phyloP scores from a whole-genome alignment of 192 early-diverging fungal species.

The Coemansia sp. region DNA sequence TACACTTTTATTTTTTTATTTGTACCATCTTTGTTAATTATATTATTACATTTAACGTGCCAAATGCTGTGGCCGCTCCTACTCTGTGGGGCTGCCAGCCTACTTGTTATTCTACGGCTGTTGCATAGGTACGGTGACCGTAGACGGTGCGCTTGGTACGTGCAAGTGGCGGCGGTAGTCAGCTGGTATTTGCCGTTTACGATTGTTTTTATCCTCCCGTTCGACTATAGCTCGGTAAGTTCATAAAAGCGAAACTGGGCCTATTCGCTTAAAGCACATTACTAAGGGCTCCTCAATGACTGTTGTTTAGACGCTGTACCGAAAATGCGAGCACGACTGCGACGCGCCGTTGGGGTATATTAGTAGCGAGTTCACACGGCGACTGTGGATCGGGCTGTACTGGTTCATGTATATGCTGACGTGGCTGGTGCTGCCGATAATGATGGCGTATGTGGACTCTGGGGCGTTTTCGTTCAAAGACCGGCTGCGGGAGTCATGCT shows the following conservation, averaged over 20 bases:
- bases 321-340: conserved; percentile 67
- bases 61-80: conserved; percentile 55
- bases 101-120: conserved; percentile 59
- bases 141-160: conserved; percentile 80
- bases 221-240: conserved; percentile 77
- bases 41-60: neutral
- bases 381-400: conserved; percentile 84
- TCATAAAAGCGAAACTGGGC: neutral
- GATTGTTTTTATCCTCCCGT: conserved; percentile 84
- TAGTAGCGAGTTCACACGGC: conserved; percentile 64
- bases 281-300: neutral
- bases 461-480: conserved; percentile 78
- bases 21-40: neutral
- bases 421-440: conserved; percentile 81
- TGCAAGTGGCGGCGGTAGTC: conserved; percentile 68
- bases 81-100: conserved; percentile 55
- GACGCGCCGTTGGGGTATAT: conserved; percentile 80
- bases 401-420: conserved; percentile 89
- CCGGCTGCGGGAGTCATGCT: conserved; percentile 69
- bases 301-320: conserved; percentile 66
- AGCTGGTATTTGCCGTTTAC: conserved; percentile 93
- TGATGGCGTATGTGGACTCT: conserved; percentile 83
- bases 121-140: conserved; percentile 82
- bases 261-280: neutral
- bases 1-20: neutral